Evolutionary conservation across 176 grass and related monocot species (phyloP).

Genomic region (Aegilops speltoides): DNA sequence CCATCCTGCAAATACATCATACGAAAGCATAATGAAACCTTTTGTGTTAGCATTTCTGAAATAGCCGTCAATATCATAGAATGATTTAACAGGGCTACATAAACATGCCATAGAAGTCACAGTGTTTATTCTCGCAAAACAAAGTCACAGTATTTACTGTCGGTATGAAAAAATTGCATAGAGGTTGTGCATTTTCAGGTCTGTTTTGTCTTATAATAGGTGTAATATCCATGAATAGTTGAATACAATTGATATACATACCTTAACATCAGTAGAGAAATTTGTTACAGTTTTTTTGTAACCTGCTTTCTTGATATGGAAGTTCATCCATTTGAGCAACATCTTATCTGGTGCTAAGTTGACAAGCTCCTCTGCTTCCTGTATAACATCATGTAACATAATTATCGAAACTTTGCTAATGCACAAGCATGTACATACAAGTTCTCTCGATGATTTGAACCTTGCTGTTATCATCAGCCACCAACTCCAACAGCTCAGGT

Average conservation of each 20-base stretch:
- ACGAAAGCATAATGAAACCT: constrained; percentile 15
- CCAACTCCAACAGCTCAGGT: constrained; percentile 77
- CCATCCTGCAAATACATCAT: constrained; percentile 65
- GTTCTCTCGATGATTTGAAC: constrained; percentile 20
- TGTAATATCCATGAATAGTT: neutral
- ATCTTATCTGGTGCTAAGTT: constrained; percentile 88
- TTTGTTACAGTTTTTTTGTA: constrained; percentile 95
- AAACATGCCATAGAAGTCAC: neutral
- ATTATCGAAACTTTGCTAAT: neutral
- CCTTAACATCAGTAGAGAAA: constrained; percentile 99
- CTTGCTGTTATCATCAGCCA: constrained; percentile 67
- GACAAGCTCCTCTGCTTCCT: constrained; percentile 87
- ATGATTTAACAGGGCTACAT: constrained; percentile 1
- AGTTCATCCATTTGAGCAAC: constrained; percentile 99
- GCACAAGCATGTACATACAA: neutral
- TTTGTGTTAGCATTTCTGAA: neutral
- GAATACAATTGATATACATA: constrained; percentile 19
- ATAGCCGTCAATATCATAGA: neutral
- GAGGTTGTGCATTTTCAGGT: neutral
- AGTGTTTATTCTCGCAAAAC: neutral
- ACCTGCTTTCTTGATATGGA: constrained; percentile 96
- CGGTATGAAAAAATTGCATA: neutral
- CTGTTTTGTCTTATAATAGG: neutral
- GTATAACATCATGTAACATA: constrained; percentile 40
- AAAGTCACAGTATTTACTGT: neutral